Evolutionary conservation across 495 filamentous ascomycete species (phyloP), one percentile per base, ranked within the genome.

Genomic region (Penicillium nucicola): DNA sequence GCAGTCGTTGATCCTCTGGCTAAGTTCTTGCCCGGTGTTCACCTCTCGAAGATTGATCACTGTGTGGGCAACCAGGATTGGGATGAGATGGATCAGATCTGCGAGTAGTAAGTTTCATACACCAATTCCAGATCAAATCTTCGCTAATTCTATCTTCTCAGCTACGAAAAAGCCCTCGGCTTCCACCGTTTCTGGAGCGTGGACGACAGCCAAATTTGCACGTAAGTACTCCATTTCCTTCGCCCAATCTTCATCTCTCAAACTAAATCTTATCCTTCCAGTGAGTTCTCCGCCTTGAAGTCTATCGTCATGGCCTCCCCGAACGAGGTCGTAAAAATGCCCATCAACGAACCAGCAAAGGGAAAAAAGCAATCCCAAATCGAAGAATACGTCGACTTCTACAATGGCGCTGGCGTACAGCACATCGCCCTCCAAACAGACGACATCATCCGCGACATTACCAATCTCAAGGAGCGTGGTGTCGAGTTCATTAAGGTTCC

Each of bases 111-210:
- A 52, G 52, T 57, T 52, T 34, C n/a, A n/a, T 12, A 9, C 18
- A 5, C 18, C 13, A 22, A 7, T 33, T 3, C 14, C 10, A 9
- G 5, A 9, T 45, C 30, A 3, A 1, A 32, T 1, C 13, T 6
- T 14, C 10, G 11, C 19, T 49, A 20, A 41, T 61, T 75, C 52
- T 4, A 1, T 1, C 8, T 28, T 17, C 31, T 9, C 18, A 82
- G 79, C 69, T 97, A 97, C 71, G 90, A 96, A 69, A 79, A 83
- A 42, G 85, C 82, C 42, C 85, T 96, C n/a, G 84, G 84, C 32
- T 96, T 96, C 81, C 89, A 93, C 69, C 86, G 90, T 35, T 96
- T 97, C 81, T 96, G 92, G 90, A 86, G 81, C 31, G 90, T 95
- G 28, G 91, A 96, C 65, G 91, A 96, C 70, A 84, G 76, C 51